These are phyloP conservation scores for Salix viminalis DNA, from an alignment of 345 rosid species.

Conservation along the genomic window DNA sequence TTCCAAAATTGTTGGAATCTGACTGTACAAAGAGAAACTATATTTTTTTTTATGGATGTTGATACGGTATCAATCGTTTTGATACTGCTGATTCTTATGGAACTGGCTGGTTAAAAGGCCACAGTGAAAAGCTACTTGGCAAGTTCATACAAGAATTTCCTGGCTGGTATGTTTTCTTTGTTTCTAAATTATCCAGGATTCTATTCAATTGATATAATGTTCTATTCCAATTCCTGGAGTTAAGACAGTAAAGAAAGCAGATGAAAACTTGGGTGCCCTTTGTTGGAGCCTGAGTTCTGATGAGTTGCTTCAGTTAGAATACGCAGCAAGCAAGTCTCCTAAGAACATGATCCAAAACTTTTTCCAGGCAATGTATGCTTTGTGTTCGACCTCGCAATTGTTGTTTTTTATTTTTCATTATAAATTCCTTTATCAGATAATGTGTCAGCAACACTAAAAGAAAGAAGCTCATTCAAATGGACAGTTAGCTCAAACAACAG, in stretches of 20 bases:
- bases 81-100: conserved; percentile 98
- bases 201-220: conserved; percentile 4
- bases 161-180: conserved; percentile 28
- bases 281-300: conserved; percentile 66
- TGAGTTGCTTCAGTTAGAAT: conserved; percentile 70
- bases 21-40: too few species aligned
- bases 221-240: conserved; percentile 88
- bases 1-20: too few species aligned
- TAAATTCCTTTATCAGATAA: background rate
- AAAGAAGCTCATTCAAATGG: too few species aligned
- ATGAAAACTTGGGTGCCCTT: conserved; percentile 82
- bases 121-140: conserved; percentile 85
- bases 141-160: conserved; percentile 63
- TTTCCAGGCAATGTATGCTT: conserved; percentile 62
- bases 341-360: conserved; percentile 75
- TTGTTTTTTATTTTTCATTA: background rate
- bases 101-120: conserved; percentile 77
- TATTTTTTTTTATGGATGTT: conserved; percentile 28
- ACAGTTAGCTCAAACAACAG: too few species aligned
- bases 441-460: background rate
- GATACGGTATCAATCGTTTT: conserved; percentile 70
- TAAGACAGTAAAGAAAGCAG: conserved; percentile 61
- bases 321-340: conserved; percentile 62
- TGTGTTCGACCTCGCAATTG: background rate
- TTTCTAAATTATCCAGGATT: background rate